phyloP scores from a whole-genome alignment of 1,284 basidiomycete genomes.

The Fereydounia khargensis region DNA sequence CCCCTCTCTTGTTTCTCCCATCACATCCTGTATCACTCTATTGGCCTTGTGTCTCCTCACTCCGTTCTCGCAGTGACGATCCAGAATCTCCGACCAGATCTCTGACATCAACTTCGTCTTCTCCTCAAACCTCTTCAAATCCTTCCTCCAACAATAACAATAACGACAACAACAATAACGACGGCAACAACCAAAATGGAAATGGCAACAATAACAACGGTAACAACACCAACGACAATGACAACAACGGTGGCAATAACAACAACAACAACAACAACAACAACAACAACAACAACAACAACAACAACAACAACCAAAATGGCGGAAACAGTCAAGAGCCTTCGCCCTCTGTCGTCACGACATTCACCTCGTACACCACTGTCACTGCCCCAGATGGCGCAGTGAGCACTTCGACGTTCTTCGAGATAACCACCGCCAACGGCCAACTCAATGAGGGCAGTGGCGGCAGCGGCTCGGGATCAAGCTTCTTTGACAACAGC shows the following conservation, averaged over 20 bases:
- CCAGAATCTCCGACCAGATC: too few relatives aligned
- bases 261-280: neutral
- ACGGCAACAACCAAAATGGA: neutral
- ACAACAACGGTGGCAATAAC: neutral
- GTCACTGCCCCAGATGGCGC: constrained; percentile 30
- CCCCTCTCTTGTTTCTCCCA: too few relatives aligned
- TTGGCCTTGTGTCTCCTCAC: too few relatives aligned
- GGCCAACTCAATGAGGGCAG: constrained; percentile 19
- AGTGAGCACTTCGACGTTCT: constrained; percentile 30
- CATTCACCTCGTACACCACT: constrained; percentile 23
- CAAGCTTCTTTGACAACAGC: constrained; percentile 48
- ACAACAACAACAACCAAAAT: constrained; percentile 1
- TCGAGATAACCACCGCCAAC: constrained; percentile 24
- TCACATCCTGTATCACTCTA: too few relatives aligned
- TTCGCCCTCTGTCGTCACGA: constrained; percentile 15
- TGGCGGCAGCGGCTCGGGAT: constrained; percentile 6
- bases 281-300: neutral
- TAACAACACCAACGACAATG: neutral
- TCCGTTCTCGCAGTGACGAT: too few relatives aligned
- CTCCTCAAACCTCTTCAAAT: too few relatives aligned
- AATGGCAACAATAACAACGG: neutral
- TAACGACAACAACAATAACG: neutral
- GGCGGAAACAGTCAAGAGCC: neutral
- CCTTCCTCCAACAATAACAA: neutral
- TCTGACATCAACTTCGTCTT: too few relatives aligned